These are phyloP conservation scores for Xerocomellus chrysenteron DNA, from an alignment of 768 basidiomycete genomes.

Conservation along the genomic window DNA sequence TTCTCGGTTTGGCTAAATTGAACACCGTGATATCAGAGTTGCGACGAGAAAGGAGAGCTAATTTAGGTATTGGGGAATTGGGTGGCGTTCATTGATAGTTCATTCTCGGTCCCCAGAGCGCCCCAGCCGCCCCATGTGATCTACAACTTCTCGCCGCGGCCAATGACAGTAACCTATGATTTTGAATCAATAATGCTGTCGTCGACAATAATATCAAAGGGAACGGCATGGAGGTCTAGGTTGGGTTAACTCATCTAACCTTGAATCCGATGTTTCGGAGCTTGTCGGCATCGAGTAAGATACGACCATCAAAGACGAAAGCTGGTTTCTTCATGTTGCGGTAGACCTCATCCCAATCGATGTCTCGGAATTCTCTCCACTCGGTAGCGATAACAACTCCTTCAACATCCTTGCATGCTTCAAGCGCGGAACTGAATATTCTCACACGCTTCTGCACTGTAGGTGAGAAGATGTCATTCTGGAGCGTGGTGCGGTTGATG, in stretches of 20 bases:
- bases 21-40: neutral
- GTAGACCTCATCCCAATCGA: conserved; percentile 90
- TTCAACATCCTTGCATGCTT: conserved; percentile 87
- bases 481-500: neutral
- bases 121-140: neutral
- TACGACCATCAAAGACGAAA: conserved; percentile 92
- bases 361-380: conserved; percentile 94
- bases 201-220: conserved; percentile 9
- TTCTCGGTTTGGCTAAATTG: conserved; percentile 14
- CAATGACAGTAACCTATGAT: conserved; percentile 56
- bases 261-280: conserved; percentile 89
- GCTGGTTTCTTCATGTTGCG: conserved; percentile 95
- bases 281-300: conserved; percentile 80
- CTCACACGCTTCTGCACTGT: conserved; percentile 87
- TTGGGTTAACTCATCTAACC: conserved; percentile 35
- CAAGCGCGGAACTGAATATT: conserved; percentile 72
- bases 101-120: neutral
- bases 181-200: conserved; percentile 1
- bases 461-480: neutral
- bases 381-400: conserved; percentile 96
- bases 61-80: conserved; percentile 3
- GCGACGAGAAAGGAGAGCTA: neutral
- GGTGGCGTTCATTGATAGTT: conserved; percentile 9
- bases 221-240: neutral
- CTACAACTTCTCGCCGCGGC: conserved; percentile 49